Conservation (phyloP, 371 early-diverging fungal genomes). For the Lichtheimia ramosa region DNA sequence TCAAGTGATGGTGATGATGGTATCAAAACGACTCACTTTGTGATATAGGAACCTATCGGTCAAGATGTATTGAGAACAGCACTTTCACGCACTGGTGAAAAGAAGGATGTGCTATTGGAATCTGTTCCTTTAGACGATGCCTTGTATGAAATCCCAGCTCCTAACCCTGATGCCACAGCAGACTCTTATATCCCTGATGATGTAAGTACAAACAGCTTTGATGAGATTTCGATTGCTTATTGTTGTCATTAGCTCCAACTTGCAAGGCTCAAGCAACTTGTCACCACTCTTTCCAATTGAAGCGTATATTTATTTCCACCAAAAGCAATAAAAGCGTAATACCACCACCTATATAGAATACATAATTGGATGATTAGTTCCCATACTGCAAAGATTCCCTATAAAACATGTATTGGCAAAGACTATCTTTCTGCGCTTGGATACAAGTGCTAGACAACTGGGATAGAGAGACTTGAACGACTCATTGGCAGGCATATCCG, state of each 20-base stretch:
- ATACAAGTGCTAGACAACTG: too few species aligned
- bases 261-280: background rate
- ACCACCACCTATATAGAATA: too few species aligned
- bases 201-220: background rate
- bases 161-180: conserved; percentile 20
- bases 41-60: conserved; percentile 66
- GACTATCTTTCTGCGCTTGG: too few species aligned
- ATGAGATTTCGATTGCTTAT: background rate
- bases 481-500: too few species aligned
- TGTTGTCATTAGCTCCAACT: background rate
- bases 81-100: conserved; percentile 73
- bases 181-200: conserved; percentile 2
- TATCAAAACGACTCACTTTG: background rate
- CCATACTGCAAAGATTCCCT: too few species aligned
- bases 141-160: conserved; percentile 48
- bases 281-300: background rate
- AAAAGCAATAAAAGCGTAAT: too few species aligned
- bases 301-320: too few species aligned
- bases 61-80: conserved; percentile 85
- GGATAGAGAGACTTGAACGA: too few species aligned
- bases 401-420: too few species aligned
- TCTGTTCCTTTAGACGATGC: conserved; percentile 64
- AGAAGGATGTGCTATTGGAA: conserved; percentile 82
- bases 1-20: background rate
- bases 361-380: too few species aligned